These are phyloP conservation scores for Alternaria brassicicola DNA, from an alignment of 2,329 filamentous ascomycete genomes.

Conservation along the genomic window DNA sequence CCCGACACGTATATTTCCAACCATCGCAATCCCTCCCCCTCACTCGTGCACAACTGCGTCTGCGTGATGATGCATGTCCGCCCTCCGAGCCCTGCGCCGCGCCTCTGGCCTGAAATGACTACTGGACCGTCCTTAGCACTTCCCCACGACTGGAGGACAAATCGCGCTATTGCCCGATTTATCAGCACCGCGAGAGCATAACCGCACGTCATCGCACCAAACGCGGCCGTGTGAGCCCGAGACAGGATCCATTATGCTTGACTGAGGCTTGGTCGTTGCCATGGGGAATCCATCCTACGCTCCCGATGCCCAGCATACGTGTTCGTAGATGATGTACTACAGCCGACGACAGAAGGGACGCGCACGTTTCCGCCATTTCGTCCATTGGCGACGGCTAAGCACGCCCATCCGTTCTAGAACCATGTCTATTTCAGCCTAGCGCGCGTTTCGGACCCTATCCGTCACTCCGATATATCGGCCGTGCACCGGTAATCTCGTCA, in stretches of 20 bases:
- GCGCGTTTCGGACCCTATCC: background rate
- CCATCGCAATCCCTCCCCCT: background rate
- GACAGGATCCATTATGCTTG: background rate
- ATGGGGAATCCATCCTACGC: background rate
- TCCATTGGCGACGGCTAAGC: background rate
- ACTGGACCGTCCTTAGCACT: slow-evolving; percentile 7
- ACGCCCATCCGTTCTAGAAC: slow-evolving; percentile 10
- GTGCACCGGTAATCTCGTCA: background rate
- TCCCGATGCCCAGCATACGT: background rate
- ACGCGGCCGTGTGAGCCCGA: background rate
- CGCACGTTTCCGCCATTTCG: slow-evolving; percentile 3
- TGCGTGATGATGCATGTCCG: background rate
- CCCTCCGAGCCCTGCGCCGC: background rate
- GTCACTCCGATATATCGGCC: slow-evolving; percentile 1
- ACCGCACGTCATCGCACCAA: slow-evolving; percentile 22
- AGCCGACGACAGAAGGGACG: background rate
- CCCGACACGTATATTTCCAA: slow-evolving; percentile 1
- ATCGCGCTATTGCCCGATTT: slow-evolving; percentile 27
- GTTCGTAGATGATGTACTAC: background rate
- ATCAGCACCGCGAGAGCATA: slow-evolving; percentile 31
- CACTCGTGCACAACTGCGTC: background rate
- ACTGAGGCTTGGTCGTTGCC: background rate
- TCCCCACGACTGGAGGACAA: slow-evolving; percentile 23
- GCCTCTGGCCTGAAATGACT: background rate
- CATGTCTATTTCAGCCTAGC: background rate